A percentile compares a stretch with the other conserved stretches of the same genome.
These are phyloP conservation scores for Ormosia emarginata DNA, from an alignment of 306 rosid genomes.

Conservation along the genomic window DNA sequence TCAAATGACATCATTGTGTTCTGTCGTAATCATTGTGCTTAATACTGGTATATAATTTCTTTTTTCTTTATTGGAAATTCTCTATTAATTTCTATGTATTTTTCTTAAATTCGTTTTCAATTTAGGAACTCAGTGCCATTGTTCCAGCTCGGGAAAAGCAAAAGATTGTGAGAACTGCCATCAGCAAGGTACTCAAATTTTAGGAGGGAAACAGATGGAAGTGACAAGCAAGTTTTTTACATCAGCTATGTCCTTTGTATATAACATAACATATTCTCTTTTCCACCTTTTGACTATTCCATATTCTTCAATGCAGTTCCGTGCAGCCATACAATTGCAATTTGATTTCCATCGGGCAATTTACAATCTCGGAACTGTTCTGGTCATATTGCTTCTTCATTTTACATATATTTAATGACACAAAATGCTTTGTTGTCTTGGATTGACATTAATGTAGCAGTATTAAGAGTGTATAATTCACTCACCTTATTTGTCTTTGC, in stretches of 20 bases:
- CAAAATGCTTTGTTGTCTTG: slow-evolving; percentile 12
- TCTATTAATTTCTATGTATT: slow-evolving; percentile 3
- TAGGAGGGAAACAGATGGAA: slow-evolving; percentile 20
- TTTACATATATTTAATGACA: slow-evolving; percentile 19
- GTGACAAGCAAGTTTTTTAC: slow-evolving; percentile 12
- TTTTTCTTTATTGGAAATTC: slow-evolving; percentile 10
- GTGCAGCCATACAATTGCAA: slow-evolving; percentile 95
- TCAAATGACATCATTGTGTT: not conserved
- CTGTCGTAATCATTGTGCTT: not conserved
- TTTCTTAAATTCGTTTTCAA: slow-evolving; percentile 9
- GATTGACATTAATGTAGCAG: slow-evolving; percentile 13
- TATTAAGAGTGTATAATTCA: slow-evolving; percentile 7
- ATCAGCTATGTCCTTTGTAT: not conserved
- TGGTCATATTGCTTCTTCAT: slow-evolving; percentile 59
- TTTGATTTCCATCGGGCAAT: slow-evolving; percentile 99
- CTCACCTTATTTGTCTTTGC: slow-evolving; percentile 27
- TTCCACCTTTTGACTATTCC: slow-evolving; percentile 10
- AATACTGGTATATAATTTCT: not conserved
- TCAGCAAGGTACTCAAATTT: slow-evolving; percentile 68
- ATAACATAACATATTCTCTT: slow-evolving; percentile 1
- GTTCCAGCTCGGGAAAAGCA: slow-evolving; percentile 98
- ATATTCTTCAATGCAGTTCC: slow-evolving; percentile 73
- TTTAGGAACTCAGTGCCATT: slow-evolving; percentile 95
- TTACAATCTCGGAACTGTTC: slow-evolving; percentile 98
- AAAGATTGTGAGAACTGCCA: slow-evolving; percentile 87